Percentiles rank a stretch among this genome's conserved stretches.
Evolutionary conservation across 768 basidiomycete genomes (phyloP).

Genomic region (Amanita thiersii): DNA sequence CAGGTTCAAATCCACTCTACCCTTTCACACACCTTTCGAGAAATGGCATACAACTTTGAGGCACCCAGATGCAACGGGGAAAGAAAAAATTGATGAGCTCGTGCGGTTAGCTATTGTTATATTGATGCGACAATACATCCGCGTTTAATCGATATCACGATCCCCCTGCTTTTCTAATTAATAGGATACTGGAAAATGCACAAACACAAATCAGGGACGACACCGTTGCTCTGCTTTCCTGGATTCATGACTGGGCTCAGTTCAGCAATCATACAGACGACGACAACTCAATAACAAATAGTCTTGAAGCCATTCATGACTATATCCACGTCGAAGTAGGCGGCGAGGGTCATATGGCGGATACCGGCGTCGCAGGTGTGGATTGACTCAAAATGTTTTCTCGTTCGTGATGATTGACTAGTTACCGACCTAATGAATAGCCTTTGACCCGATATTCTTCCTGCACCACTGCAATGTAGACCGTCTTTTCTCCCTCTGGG

Average conservation of each 20-base stretch:
- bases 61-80: constrained; percentile 21
- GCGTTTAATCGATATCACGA: neutral
- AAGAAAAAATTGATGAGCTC: constrained; percentile 22
- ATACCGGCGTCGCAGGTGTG: constrained; percentile 31
- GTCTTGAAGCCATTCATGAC: constrained; percentile 44
- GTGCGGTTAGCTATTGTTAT: constrained; percentile 15
- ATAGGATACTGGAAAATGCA: constrained; percentile 16
- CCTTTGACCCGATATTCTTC: constrained; percentile 47
- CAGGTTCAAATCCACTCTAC: constrained; percentile 23
- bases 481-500: constrained; percentile 43
- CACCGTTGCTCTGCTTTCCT: constrained; percentile 30
- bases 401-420: neutral
- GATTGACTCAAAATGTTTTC: neutral
- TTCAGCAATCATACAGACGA: constrained; percentile 41
- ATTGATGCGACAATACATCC: neutral
- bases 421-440: constrained; percentile 15
- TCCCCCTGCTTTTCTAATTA: no score
- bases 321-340: constrained; percentile 34
- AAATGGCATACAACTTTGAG: constrained; percentile 27
- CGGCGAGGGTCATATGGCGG: constrained; percentile 34
- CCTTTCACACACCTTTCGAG: constrained; percentile 22
- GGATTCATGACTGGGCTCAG: constrained; percentile 28
- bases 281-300: constrained; percentile 31
- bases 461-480: constrained; percentile 49
- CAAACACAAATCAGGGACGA: constrained; percentile 20